Base-by-base conservation (phyloP, 2,329 filamentous ascomycete species). In the Aspergillus novofumigatus region DNA sequence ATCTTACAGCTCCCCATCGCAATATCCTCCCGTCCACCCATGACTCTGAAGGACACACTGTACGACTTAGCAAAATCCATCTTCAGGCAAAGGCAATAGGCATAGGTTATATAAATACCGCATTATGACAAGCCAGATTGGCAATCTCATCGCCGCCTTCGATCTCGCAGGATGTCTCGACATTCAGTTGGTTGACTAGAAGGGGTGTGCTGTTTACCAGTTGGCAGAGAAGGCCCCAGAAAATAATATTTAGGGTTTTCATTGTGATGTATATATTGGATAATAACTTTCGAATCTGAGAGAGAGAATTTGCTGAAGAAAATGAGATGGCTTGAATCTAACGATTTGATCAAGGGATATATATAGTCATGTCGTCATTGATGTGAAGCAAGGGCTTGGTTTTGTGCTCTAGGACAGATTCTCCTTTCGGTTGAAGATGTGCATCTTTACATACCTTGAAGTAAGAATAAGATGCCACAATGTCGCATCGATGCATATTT, bases 1-100 rank as follows among this genome's bases (percentile, higher is more conserved):
- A 45, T 45, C 59, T n/a, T 59, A 62, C 60, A 54, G 54, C 38
- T 56, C 23, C 14, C 49, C 28, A 47, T 62, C 60, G 35, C 60
- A 62, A 49, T 59, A 61, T 4, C 60, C 60, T 8, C 59, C 60
- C 1, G 35, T 62, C 60, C 60, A 62, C 6, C 59, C 59, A 5
- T 44, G 41, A 5, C 59, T 59, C 48, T 62, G 60, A 14, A 23
- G 32, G 25, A 52, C 50, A n/a, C 60, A 62, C 60, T 62, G 41
- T 3, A 26, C 10, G 54, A 23, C 3, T 51, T 10, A 26, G 32
- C 26, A 11, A 9, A 20, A 32, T 20, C n/a, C 11, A 14, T 2
- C 1, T 2, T 14, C 29, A 29, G 3, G 3, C 28, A 29, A 1
- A 17, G 4, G 32, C 11, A 17, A 6, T 6, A 35, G 29, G 2